Percentiles rank a stretch among this genome's conserved stretches.
Conservation (phyloP, 192 early-diverging fungal genomes). For the Gonapodya prolifera region DNA sequence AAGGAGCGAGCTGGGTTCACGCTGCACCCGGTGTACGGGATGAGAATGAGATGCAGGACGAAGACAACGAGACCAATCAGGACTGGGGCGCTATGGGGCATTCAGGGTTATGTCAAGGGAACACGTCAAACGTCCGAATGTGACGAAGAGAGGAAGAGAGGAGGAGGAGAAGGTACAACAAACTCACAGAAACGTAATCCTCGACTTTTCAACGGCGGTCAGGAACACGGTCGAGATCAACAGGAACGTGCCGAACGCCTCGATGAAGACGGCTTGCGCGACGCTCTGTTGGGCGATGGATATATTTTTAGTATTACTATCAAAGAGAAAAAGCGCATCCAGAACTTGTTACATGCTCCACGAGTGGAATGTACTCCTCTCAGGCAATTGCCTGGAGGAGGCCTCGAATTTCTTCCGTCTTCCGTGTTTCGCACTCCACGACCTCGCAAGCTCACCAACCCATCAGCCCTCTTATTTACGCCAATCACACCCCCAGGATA, state of each 20-base stretch:
- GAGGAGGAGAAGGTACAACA: constrained; percentile 21
- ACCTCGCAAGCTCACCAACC: no score
- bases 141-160: neutral
- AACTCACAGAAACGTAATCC: constrained; percentile 24
- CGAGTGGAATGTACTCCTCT: no score
- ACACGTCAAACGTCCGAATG: no score
- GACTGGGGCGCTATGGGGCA: no score
- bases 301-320: no score
- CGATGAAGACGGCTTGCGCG: constrained; percentile 21
- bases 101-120: no score
- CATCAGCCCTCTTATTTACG: constrained; percentile 14
- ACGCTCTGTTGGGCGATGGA: no score
- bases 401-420: no score
- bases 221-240: constrained; percentile 26
- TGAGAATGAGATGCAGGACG: constrained; percentile 20
- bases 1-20: constrained; percentile 56
- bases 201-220: constrained; percentile 28
- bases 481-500: constrained; percentile 12
- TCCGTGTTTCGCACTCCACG: no score
- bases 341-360: no score
- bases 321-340: no score
- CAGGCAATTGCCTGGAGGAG: no score
- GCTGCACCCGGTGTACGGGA: constrained; percentile 31
- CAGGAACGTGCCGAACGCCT: constrained; percentile 25
- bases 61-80: constrained; percentile 19